Evolutionary conservation across 306 rosid species (phyloP).

Genomic region (Dryas drummondii): DNA sequence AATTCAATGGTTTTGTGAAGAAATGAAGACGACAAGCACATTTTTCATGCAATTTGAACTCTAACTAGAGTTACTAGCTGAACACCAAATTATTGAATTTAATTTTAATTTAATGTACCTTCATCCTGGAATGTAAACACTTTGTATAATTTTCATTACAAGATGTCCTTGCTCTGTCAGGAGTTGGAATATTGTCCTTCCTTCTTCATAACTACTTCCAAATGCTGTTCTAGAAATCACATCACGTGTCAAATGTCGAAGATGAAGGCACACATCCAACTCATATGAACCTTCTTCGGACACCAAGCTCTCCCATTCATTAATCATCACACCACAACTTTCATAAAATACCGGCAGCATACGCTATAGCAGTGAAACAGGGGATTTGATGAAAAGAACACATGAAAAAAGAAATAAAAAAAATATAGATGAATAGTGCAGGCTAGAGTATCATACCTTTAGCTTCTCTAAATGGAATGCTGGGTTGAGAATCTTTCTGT

Average conservation of each 20-base stretch:
- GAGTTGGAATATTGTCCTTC: conserved; percentile 40
- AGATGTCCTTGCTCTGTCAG: conserved; percentile 29
- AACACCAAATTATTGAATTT: background rate
- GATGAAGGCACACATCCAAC: conserved; percentile 38
- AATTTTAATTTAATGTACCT: background rate
- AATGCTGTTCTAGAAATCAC: conserved; percentile 40
- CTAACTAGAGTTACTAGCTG: too few relatives aligned
- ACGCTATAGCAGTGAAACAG: conserved; percentile 16
- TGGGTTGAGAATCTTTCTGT: conserved; percentile 50
- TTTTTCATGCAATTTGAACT: too few relatives aligned
- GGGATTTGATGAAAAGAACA: too few relatives aligned
- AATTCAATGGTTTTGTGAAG: background rate
- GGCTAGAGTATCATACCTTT: conserved; percentile 39
- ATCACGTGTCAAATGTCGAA: conserved; percentile 29
- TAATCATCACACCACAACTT: conserved; percentile 38
- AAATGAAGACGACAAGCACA: background rate
- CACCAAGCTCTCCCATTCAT: conserved; percentile 41
- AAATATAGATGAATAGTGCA: background rate
- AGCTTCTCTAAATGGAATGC: conserved; percentile 51
- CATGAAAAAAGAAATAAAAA: background rate
- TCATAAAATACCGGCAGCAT: conserved; percentile 34
- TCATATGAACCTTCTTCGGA: conserved; percentile 34
- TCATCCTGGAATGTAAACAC: conserved; percentile 22
- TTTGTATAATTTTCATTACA: background rate
- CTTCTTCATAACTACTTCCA: conserved; percentile 46